Percentiles rank a stretch among this genome's conserved stretches.
phyloP scores from a whole-genome alignment of 2,329 filamentous ascomycete species.

The Rutstroemia sp. region DNA sequence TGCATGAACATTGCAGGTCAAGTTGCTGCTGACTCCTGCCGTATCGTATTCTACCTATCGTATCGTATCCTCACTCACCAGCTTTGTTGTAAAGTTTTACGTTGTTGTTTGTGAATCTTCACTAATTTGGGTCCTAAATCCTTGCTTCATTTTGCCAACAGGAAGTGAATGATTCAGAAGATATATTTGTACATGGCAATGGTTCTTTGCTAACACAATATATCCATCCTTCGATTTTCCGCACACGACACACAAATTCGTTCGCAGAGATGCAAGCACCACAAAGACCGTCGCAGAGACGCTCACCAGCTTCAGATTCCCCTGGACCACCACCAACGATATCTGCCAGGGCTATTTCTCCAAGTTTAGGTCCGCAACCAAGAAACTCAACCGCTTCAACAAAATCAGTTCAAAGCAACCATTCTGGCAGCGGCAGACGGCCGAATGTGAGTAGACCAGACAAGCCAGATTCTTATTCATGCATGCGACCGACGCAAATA shows the following conservation, averaged over 20 bases:
- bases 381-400: constrained; percentile 60
- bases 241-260: constrained; percentile 1
- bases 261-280: constrained; percentile 43
- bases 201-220: constrained; percentile 9
- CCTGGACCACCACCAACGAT: constrained; percentile 47
- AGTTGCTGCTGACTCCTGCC: neutral
- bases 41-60: neutral
- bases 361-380: constrained; percentile 43
- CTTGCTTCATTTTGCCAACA: no score
- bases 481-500: neutral
- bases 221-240: neutral
- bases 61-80: neutral
- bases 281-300: constrained; percentile 50
- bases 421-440: constrained; percentile 41
- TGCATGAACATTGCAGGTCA: neutral
- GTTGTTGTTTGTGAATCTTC: no score
- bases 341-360: constrained; percentile 52
- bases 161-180: neutral
- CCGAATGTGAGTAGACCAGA: constrained; percentile 46
- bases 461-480: neutral
- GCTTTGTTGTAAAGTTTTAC: no score
- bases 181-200: constrained; percentile 5
- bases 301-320: constrained; percentile 56
- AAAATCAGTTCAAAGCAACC: constrained; percentile 45
- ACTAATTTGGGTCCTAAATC: no score